Evolutionary conservation across 257 asterid genomes (phyloP), one percentile per base, ranked within the genome.

Genomic region (Cruciata laevipes): DNA sequence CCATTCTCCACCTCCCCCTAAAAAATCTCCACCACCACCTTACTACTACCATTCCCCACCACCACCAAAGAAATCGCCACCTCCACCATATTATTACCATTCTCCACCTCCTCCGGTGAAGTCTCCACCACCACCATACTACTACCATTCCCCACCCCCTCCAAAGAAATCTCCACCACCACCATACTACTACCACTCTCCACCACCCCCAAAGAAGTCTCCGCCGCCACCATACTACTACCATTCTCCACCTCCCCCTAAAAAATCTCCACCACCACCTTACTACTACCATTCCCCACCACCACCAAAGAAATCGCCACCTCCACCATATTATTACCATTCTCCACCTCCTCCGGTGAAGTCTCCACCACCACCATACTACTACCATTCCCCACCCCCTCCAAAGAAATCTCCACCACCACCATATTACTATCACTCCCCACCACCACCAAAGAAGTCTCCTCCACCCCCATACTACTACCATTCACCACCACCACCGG

Each of bases 161-260:
- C 77, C 76, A 0, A 0, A 20, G 1, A 31, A 40, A 0, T 67
- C 80, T 0, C 76, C 76, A 0, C 74, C 80, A 0, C 83, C 88
- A 24, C 88, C 88, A 0, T 81, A 80, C 0, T 25, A 42, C 0
- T 80, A 84, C 4, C 76, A 42, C 0, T 84, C 86, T 0, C 87
- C 86, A 0, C 85, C 89, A 0, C 89, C 89, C 0, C 89, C 85
- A 0, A 6, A 57, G 0, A 64, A 58, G 0, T 85, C 86, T 0
- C 86, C 88, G 1, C 87, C 87, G 2, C 87, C 91, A 13, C 85
- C 83, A 0, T 79, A 84, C 32, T 24, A 27, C 1, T 81, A 84
- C 16, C 52, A 30, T 1, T 82, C 85, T 0, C 87, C 85, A 0
- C 90, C 90, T 0, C 87, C 83, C 13, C 86, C 87, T 0, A 25